Percentiles rank a stretch among this genome's conserved stretches.
These are phyloP conservation scores for Cicer arietinum DNA, from an alignment of 306 rosid species.

Conservation along the genomic window DNA sequence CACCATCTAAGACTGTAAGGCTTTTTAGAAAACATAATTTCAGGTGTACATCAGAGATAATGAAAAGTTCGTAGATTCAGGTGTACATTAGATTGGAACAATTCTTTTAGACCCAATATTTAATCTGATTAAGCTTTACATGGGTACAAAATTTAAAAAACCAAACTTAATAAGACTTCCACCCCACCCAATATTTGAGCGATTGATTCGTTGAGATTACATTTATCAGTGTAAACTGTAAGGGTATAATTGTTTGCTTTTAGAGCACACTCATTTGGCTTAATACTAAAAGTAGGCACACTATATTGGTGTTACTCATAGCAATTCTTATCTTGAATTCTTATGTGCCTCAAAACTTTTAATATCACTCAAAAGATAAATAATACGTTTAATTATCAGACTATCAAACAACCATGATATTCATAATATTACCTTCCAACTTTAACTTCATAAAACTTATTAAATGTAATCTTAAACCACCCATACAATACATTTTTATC, in stretches of 20 bases:
- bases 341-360: not conserved
- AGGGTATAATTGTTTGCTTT: not conserved
- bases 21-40: slow-evolving; percentile 1
- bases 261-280: not conserved
- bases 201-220: not conserved
- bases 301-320: not conserved
- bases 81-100: not conserved
- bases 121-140: slow-evolving; percentile 10
- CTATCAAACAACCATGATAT: slow-evolving; percentile 14
- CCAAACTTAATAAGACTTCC: not conserved
- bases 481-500: not conserved
- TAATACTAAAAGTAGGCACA: slow-evolving; percentile 1
- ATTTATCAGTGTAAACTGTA: not conserved
- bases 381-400: not conserved
- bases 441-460: not conserved
- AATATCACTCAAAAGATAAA: slow-evolving; percentile 5
- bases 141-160: not conserved
- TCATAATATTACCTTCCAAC: not conserved
- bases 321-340: not conserved
- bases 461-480: not conserved
- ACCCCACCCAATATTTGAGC: slow-evolving; percentile 12
- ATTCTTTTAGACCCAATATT: not conserved
- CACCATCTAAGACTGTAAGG: not conserved
- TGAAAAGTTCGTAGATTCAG: not conserved
- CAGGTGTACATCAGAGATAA: not conserved